These are phyloP conservation scores for Elsinoe arachidis DNA, from an alignment of 2,329 filamentous ascomycete genomes.

Conservation along the genomic window DNA sequence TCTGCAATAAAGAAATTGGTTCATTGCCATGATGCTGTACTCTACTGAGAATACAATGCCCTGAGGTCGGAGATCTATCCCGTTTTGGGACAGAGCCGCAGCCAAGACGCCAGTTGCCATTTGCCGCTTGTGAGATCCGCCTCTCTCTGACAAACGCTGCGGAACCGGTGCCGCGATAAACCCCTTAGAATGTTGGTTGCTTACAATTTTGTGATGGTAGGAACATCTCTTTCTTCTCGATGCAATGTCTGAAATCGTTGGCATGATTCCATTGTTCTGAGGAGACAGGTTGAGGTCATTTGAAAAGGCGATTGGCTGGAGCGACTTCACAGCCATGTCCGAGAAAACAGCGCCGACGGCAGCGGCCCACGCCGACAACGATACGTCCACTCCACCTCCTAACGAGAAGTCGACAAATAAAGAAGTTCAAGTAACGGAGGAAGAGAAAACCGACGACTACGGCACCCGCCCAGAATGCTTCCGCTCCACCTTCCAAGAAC, in stretches of 20 bases:
- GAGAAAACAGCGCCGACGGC: background rate
- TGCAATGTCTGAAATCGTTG: too few species aligned
- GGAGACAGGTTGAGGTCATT: too few species aligned
- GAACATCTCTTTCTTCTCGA: background rate
- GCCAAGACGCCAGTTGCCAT: background rate
- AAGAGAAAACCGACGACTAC: background rate
- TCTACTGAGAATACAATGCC: background rate
- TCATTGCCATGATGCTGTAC: too few species aligned
- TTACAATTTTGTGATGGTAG: background rate
- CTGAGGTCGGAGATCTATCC: background rate
- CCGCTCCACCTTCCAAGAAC: slow-evolving; percentile 53
- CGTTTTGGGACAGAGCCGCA: background rate
- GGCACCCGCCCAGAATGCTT: slow-evolving; percentile 49
- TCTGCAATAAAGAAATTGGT: too few species aligned
- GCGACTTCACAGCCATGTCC: background rate
- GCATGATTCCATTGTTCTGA: too few species aligned
- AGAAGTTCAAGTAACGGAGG: background rate
- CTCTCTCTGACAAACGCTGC: background rate
- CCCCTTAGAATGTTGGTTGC: background rate
- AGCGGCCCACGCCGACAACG: background rate
- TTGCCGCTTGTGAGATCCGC: background rate
- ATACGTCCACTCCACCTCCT: background rate
- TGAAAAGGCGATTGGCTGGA: too few species aligned
- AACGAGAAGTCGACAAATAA: background rate
- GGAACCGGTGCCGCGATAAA: background rate